Evolutionary conservation across 352 stramenopile species (phyloP), one percentile per base, ranked within the genome.

Genomic region (Phytophthora sp.): DNA sequence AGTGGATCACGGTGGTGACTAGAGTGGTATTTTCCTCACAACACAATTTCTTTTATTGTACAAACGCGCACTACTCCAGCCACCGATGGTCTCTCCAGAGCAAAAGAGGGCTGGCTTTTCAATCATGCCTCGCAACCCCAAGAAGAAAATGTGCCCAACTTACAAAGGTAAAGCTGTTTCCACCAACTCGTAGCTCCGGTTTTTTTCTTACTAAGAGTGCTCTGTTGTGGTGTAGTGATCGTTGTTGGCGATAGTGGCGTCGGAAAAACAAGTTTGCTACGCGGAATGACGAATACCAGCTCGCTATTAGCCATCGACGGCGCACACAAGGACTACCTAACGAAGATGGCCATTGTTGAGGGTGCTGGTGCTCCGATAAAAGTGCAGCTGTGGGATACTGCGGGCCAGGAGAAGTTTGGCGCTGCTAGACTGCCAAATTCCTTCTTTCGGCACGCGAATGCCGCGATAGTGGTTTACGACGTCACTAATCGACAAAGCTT

Each of bases 321-420:
- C 1, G 6, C 21, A 26, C 28, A 18, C 8, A 55, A 49, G 2
- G 76, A 84, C 37, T 85, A 77, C 30, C 38, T 76, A 15, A 66
- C 75, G 7, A 67, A 59, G 27, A 72, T 84, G 50, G 61, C 75
- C 4, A 48, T 56, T 9, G 23, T 82, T 18, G 53, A 62, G 20
- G 51, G 28, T 28, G 42, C 58, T 21, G 0, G 50, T 31, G 63
- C 65, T 23, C 70, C 77, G 5, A 32, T 83, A 26, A 83, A 88
- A 56, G 44, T 88, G 18, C 75, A 85, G 34, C 55, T 88, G 2
- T 88, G 78, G 78, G 66, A 88, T 53, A 84, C 75, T 4, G 78
- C 78, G 6, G 64, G 68, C 2, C 78, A 88, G 42, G 73, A 84
- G 28, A 70, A 76, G 45, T 79, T 79, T 34, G 74, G 76, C 4